phyloP scores from a whole-genome alignment of 176 grass and related monocot species.

The Zoysia pacifica region DNA sequence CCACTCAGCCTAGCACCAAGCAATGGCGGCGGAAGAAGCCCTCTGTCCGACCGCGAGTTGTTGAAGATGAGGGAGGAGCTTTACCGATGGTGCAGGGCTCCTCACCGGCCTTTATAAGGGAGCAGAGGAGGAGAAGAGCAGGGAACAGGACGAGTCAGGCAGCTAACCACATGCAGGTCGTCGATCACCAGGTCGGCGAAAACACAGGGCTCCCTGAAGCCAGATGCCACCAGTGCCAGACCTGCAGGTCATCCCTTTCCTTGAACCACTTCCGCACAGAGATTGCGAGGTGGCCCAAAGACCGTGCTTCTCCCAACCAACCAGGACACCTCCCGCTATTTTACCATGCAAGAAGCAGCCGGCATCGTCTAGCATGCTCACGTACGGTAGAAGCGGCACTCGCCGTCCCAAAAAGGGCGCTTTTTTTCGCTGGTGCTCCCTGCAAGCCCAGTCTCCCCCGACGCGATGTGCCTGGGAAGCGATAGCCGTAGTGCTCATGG shows the following conservation, averaged over 20 bases:
- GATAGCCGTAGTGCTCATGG: slow-evolving; percentile 51
- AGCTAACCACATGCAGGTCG: slow-evolving; percentile 22
- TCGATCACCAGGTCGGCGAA: slow-evolving; percentile 20
- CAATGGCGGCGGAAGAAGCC: neutral
- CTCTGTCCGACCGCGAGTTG: neutral
- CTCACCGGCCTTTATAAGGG: slow-evolving; percentile 61
- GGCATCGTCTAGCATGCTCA: neutral
- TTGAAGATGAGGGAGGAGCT: no score
- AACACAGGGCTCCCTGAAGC: neutral
- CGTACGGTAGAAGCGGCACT: slow-evolving; percentile 18
- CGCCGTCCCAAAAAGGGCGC: slow-evolving; percentile 13
- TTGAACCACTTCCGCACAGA: slow-evolving; percentile 42
- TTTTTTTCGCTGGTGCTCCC: slow-evolving; percentile 26
- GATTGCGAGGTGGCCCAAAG: slow-evolving; percentile 30
- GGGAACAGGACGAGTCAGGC: neutral
- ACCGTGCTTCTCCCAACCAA: slow-evolving; percentile 35
- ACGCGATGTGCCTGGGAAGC: slow-evolving; percentile 38
- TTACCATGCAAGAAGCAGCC: slow-evolving; percentile 24
- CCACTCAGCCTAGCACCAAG: neutral
- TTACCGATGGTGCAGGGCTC: slow-evolving; percentile 29
- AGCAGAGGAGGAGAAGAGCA: neutral
- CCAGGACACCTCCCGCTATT: neutral
- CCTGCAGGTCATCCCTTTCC: neutral
- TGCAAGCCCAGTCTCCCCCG: slow-evolving; percentile 31
- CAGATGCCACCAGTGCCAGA: slow-evolving; percentile 25